Percentiles rank a stretch among this genome's conserved stretches.
Evolutionary conservation across 306 rosid genomes (phyloP).

Genomic region (Quercus dentata): DNA sequence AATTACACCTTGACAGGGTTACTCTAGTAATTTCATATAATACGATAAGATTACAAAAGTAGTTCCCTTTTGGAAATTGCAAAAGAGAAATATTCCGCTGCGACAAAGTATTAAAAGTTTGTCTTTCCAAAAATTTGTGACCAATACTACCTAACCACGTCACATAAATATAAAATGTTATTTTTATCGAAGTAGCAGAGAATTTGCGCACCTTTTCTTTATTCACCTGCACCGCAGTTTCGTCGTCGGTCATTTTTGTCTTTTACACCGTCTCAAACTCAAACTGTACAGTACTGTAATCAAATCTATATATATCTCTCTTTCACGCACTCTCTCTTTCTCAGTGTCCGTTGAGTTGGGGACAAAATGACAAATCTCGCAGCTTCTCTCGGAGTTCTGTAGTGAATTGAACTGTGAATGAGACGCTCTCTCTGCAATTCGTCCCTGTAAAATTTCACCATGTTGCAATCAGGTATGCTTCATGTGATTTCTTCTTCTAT

Average conservation of each 20-base stretch:
- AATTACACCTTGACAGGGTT: no score
- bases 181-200: neutral
- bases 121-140: neutral
- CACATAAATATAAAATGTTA: neutral
- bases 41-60: no score
- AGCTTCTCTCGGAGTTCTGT: neutral
- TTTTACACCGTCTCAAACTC: neutral
- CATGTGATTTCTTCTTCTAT: neutral
- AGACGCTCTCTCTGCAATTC: slow-evolving; percentile 23
- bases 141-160: neutral
- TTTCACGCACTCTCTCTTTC: neutral
- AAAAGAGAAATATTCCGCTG: no score
- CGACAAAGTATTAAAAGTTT: no score
- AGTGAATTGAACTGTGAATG: neutral
- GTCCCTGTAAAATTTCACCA: slow-evolving; percentile 15
- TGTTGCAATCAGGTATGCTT: slow-evolving; percentile 45
- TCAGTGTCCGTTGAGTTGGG: neutral
- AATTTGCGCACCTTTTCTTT: neutral
- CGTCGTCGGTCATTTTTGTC: neutral
- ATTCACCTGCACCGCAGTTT: neutral
- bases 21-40: no score
- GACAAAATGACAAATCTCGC: no score
- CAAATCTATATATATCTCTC: neutral
- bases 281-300: neutral
- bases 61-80: no score